Conservation (phyloP, 2,329 filamentous ascomycete species). For the Aphanocladium album region DNA sequence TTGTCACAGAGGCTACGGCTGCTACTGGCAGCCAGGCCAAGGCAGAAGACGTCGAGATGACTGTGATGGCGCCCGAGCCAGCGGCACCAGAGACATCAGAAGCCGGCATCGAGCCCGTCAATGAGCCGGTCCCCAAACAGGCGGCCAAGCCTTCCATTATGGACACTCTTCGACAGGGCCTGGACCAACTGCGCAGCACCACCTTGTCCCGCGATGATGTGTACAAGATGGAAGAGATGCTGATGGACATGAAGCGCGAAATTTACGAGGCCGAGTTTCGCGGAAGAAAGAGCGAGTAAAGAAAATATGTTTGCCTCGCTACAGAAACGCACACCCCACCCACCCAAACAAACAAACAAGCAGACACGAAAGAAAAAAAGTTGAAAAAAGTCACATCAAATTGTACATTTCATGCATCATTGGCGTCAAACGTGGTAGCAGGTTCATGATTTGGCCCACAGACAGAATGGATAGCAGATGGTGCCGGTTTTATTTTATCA, state of each 20-base stretch:
- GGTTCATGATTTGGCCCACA: constrained; percentile 4
- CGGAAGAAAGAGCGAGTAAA: constrained; percentile 30
- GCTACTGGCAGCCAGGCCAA: constrained; percentile 30
- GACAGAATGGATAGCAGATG: background rate
- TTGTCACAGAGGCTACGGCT: constrained; percentile 36
- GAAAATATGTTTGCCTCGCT: background rate
- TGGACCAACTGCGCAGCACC: constrained; percentile 55
- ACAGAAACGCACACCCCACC: background rate
- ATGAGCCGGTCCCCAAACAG: constrained; percentile 5
- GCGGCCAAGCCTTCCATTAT: constrained; percentile 22
- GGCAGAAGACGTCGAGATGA: constrained; percentile 17
- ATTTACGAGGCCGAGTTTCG: constrained; percentile 66
- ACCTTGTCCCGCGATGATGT: constrained; percentile 61
- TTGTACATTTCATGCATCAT: constrained; percentile 13
- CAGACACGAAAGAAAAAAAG: background rate
- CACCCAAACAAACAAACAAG: background rate
- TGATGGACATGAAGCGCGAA: constrained; percentile 73
- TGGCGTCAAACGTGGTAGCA: constrained; percentile 4
- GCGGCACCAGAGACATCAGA: constrained; percentile 2
- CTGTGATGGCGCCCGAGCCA: constrained; percentile 22
- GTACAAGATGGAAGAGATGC: constrained; percentile 67
- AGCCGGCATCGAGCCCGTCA: background rate
- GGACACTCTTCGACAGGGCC: constrained; percentile 28
- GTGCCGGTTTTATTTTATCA: background rate
- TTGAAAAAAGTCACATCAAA: background rate